A percentile compares a stretch with the other conserved stretches of the same genome.
Evolutionary conservation across 306 rosid species (phyloP).

Genomic region (Hylodesmum podocarpum): DNA sequence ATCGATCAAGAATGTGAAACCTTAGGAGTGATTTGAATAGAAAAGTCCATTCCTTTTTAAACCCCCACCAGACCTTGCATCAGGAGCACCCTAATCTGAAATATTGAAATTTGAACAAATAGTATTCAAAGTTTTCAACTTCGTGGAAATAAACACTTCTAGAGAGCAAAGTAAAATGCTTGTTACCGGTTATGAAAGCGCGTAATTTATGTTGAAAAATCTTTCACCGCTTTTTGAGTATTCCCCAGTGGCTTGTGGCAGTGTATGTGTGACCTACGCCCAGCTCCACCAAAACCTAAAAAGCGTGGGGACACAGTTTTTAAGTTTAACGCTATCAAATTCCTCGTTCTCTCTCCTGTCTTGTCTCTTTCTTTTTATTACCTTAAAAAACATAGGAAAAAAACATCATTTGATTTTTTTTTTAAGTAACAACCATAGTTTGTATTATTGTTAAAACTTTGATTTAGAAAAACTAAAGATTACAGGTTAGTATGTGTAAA

Average conservation of each 20-base stretch:
- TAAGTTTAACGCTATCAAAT: conserved; percentile 12
- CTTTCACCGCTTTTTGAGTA: not conserved
- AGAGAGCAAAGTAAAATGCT: not conserved
- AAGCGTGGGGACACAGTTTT: conserved; percentile 2
- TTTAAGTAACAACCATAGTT: not conserved
- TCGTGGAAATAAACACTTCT: not conserved
- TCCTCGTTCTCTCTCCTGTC: not conserved
- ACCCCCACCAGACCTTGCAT: not conserved
- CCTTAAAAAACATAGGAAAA: not conserved
- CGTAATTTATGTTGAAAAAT: not conserved
- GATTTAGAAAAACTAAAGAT: too few species aligned
- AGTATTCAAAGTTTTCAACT: conserved; percentile 21
- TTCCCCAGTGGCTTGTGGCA: not conserved
- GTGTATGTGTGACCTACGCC: not conserved
- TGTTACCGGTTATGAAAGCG: conserved; percentile 15
- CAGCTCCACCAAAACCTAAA: conserved; percentile 1
- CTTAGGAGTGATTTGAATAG: conserved; percentile 16
- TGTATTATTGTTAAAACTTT: too few species aligned
- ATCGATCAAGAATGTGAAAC: conserved; percentile 6
- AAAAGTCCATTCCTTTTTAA: conserved; percentile 39
- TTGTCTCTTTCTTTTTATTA: not conserved
- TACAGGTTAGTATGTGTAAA: too few species aligned
- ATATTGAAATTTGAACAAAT: conserved; percentile 2
- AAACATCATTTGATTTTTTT: not conserved
- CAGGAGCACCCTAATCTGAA: conserved; percentile 42